A percentile compares a stretch with the other conserved stretches of the same genome.
These are phyloP conservation scores for Globisporangium paroecandrum DNA, from an alignment of 352 stramenopile genomes.

Conservation along the genomic window DNA sequence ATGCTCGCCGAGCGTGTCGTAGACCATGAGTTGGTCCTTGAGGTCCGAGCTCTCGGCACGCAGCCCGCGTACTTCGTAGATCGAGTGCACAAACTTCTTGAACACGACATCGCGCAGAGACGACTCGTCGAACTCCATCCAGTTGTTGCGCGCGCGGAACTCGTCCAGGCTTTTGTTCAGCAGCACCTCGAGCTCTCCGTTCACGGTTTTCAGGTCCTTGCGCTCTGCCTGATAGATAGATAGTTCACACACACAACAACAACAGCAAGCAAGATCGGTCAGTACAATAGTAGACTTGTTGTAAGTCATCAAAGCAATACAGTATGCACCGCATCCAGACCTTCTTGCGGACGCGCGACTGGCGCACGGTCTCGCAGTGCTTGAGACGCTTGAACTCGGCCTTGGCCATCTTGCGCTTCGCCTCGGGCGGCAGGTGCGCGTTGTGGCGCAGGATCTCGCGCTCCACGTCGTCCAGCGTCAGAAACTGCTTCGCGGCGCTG, in stretches of 20 bases:
- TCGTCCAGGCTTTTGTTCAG: slow-evolving; percentile 31
- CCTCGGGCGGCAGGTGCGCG: slow-evolving; percentile 36
- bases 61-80: slow-evolving; percentile 64
- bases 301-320: not conserved
- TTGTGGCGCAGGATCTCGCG: slow-evolving; percentile 41
- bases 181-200: slow-evolving; percentile 52
- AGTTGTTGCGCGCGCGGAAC: slow-evolving; percentile 41
- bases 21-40: slow-evolving; percentile 47
- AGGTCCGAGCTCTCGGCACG: slow-evolving; percentile 42
- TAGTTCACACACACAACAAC: not conserved
- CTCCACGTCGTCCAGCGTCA: slow-evolving; percentile 67
- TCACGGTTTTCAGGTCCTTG: slow-evolving; percentile 49
- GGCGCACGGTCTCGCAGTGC: slow-evolving; percentile 74
- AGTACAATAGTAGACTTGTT: not conserved
- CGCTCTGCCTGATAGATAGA: slow-evolving; percentile 38
- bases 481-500: slow-evolving; percentile 22
- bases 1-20: slow-evolving; percentile 67
- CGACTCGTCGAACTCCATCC: slow-evolving; percentile 51
- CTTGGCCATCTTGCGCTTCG: slow-evolving; percentile 51
- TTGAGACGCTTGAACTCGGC: slow-evolving; percentile 73
- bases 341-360: slow-evolving; percentile 80
- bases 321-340: slow-evolving; percentile 9
- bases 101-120: slow-evolving; percentile 44
- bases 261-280: not conserved
- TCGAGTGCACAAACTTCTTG: slow-evolving; percentile 69